Evolutionary conservation across 2,329 filamentous ascomycete genomes (phyloP).

Genomic region (Verticillium nonalfalfae): DNA sequence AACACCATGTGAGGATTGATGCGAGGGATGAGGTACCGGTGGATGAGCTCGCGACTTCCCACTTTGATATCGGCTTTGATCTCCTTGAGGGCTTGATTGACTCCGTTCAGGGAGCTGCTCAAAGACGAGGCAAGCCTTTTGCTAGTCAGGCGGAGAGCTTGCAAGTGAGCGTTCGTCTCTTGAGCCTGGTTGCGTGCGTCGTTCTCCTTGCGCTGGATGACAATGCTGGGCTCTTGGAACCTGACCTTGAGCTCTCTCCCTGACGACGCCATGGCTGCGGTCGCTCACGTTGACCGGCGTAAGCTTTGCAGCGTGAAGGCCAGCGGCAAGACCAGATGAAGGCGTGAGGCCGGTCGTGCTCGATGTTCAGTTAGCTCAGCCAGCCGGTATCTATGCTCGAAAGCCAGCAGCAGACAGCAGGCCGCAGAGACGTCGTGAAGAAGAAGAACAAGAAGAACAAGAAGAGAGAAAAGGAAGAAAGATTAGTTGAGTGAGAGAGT

Average conservation of each 20-base stretch:
- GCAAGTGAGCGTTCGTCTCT: neutral
- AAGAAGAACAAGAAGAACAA: too few relatives aligned
- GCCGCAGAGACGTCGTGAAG: too few relatives aligned
- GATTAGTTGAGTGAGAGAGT: too few relatives aligned
- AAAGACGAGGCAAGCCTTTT: neutral
- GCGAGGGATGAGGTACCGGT: neutral
- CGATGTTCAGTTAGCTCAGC: too few relatives aligned
- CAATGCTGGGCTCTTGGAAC: neutral
- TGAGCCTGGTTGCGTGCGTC: neutral
- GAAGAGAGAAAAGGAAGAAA: too few relatives aligned
- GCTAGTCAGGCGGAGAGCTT: neutral
- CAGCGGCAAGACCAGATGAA: too few relatives aligned
- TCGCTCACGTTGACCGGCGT: too few relatives aligned
- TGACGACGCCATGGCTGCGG: neutral
- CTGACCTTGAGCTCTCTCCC: neutral
- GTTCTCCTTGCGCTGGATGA: neutral
- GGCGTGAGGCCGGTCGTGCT: too few relatives aligned
- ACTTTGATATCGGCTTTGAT: neutral
- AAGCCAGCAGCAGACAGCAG: too few relatives aligned
- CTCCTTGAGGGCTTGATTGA: neutral
- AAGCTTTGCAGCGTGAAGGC: too few relatives aligned
- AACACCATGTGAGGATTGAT: neutral
- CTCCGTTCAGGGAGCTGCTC: neutral
- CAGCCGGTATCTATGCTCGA: too few relatives aligned
- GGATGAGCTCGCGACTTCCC: neutral